A percentile compares a stretch with the other conserved stretches of the same genome.
phyloP scores from a whole-genome alignment of 2,329 filamentous ascomycete species.

The Sarocladium oryzae region DNA sequence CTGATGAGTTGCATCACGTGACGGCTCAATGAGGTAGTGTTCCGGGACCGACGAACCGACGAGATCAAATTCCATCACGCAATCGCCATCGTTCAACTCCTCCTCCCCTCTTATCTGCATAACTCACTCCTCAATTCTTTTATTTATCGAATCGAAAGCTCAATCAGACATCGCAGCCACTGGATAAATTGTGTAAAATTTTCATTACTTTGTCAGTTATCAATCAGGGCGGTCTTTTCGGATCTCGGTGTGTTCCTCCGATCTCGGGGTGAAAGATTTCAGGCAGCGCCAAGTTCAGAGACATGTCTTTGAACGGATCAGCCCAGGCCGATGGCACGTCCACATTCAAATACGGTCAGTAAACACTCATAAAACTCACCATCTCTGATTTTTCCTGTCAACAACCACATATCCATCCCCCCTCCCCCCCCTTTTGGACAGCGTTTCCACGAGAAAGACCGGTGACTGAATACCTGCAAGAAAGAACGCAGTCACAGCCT shows the following conservation, averaged over 20 bases:
- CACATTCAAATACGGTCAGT: constrained; percentile 17
- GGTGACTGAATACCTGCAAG: constrained; percentile 59
- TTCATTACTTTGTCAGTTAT: too few species aligned
- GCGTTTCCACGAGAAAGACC: constrained; percentile 25
- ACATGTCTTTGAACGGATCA: constrained; percentile 1
- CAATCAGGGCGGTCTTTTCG: background rate
- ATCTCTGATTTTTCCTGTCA: constrained; percentile 10
- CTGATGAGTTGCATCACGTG: background rate
- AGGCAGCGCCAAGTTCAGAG: background rate
- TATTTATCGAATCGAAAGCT: background rate
- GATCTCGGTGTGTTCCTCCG: background rate
- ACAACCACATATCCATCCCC: too few species aligned
- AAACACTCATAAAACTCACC: constrained; percentile 9
- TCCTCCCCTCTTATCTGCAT: background rate
- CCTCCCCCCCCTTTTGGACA: constrained; percentile 9
- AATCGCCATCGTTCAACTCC: background rate
- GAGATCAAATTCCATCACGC: background rate
- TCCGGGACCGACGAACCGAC: background rate
- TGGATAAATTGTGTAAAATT: too few species aligned
- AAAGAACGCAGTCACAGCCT: constrained; percentile 62
- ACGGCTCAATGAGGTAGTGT: background rate
- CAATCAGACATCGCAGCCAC: too few species aligned
- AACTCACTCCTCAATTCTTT: background rate
- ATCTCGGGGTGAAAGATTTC: constrained; percentile 1
- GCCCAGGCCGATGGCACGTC: background rate